Evolutionary conservation across 495 filamentous ascomycete genomes (phyloP).

Genomic region (Daldinia vernicosa): DNA sequence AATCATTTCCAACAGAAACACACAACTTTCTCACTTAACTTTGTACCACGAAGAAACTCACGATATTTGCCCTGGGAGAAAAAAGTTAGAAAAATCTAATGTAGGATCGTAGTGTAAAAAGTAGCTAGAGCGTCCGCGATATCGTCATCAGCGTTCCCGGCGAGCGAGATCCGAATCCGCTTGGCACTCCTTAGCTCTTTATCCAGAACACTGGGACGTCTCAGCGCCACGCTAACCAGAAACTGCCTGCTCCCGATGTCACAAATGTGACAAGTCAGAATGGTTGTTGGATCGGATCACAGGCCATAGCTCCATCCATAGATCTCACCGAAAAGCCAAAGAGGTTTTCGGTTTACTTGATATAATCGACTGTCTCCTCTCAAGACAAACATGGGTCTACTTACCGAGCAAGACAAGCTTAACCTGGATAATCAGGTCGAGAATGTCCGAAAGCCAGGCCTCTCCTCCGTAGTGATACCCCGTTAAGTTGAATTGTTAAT

Average conservation of each 20-base stretch:
- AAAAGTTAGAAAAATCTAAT: background rate
- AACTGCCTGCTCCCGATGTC: slow-evolving; percentile 26
- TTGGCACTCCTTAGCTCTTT: slow-evolving; percentile 38
- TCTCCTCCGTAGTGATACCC: slow-evolving; percentile 25
- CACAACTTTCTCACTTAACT: slow-evolving; percentile 7
- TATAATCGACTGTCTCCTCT: slow-evolving; percentile 11
- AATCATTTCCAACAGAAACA: slow-evolving; percentile 18
- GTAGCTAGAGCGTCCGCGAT: slow-evolving; percentile 19
- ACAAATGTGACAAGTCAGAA: slow-evolving; percentile 38
- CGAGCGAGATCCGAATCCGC: slow-evolving; percentile 38
- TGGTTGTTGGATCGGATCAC: slow-evolving; percentile 27
- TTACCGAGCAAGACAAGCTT: slow-evolving; percentile 21
- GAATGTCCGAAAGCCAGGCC: slow-evolving; percentile 28
- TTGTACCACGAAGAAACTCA: background rate
- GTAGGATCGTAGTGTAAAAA: background rate
- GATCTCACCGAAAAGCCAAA: slow-evolving; percentile 34
- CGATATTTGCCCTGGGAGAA: background rate
- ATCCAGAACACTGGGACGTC: slow-evolving; percentile 43
- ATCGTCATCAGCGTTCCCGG: slow-evolving; percentile 16
- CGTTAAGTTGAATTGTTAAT: slow-evolving; percentile 17
- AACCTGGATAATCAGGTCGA: slow-evolving; percentile 23
- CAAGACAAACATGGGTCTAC: slow-evolving; percentile 21
- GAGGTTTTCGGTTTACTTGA: slow-evolving; percentile 30
- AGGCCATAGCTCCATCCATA: slow-evolving; percentile 26
- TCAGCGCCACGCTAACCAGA: slow-evolving; percentile 36